These are phyloP conservation scores for Aeschynomene evenia DNA, from an alignment of 306 rosid species.

Conservation along the genomic window DNA sequence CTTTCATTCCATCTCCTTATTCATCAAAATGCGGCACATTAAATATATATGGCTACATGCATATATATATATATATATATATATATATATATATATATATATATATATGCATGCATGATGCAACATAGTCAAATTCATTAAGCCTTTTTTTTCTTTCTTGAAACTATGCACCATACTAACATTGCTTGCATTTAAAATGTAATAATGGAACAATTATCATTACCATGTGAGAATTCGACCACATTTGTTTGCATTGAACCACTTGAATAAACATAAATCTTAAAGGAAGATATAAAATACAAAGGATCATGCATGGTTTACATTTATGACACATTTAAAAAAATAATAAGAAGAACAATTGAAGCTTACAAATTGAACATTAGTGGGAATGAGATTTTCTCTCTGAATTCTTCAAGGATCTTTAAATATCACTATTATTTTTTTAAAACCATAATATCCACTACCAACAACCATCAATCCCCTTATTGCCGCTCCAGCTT, in stretches of 20 bases:
- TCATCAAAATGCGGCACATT: too few relatives aligned
- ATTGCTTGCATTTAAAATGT: not conserved
- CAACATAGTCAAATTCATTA: too few relatives aligned
- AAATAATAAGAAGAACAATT: not conserved
- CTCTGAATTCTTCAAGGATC: conserved; percentile 29
- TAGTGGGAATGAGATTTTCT: conserved; percentile 12
- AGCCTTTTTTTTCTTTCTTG: too few relatives aligned
- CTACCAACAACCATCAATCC: too few relatives aligned
- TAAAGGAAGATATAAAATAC: conserved; percentile 19
- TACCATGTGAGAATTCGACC: not conserved
- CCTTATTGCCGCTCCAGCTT: too few relatives aligned
- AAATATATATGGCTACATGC: too few relatives aligned
- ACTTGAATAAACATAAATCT: conserved; percentile 20
- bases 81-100: too few relatives aligned
- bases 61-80: too few relatives aligned
- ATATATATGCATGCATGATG: too few relatives aligned
- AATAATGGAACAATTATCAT: not conserved
- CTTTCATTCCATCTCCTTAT: too few relatives aligned
- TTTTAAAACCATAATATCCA: too few relatives aligned
- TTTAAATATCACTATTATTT: not conserved
- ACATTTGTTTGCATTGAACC: conserved; percentile 24
- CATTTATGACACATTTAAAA: conserved; percentile 35
- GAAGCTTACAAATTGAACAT: conserved; percentile 30
- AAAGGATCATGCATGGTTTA: conserved; percentile 29
- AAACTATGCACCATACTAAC: too few relatives aligned